These are phyloP conservation scores for Starmerella roubikii DNA, from an alignment of 805 yeast species.

Conservation along the genomic window DNA sequence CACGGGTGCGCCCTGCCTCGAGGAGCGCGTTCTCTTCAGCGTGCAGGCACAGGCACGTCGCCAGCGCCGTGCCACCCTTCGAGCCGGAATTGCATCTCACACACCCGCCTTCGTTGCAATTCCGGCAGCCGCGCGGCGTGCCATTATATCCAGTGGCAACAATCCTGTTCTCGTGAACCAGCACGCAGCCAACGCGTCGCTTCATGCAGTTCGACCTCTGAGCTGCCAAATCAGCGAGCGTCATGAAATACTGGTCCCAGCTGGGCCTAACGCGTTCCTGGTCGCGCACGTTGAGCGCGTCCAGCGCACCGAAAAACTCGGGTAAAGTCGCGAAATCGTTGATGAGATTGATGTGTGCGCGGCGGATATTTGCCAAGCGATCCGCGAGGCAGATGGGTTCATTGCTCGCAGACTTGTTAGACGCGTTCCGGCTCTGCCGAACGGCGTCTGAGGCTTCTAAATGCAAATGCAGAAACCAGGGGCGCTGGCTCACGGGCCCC, in stretches of 20 bases:
- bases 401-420: constrained; percentile 21
- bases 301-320: constrained; percentile 30
- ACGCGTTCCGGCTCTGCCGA: constrained; percentile 27
- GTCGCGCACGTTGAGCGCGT: constrained; percentile 35
- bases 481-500: constrained; percentile 36
- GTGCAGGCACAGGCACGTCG: constrained; percentile 85
- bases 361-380: constrained; percentile 31
- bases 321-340: constrained; percentile 33
- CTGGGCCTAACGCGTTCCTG: constrained; percentile 62
- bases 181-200: constrained; percentile 90
- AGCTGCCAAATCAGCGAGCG: constrained; percentile 84
- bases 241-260: constrained; percentile 96
- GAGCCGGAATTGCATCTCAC: constrained; percentile 55
- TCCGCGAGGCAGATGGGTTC: constrained; percentile 15
- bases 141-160: constrained; percentile 97
- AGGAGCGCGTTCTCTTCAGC: constrained; percentile 94
- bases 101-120: constrained; percentile 96
- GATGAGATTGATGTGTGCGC: constrained; percentile 45
- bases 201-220: constrained; percentile 92
- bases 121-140: constrained; percentile 74
- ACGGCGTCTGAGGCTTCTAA: constrained; percentile 56
- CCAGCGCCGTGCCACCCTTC: constrained; percentile 53
- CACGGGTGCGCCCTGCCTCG: constrained; percentile 85
- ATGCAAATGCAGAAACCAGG: constrained; percentile 69
- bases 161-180: constrained; percentile 72